Conservation (phyloP, 495 filamentous ascomycete species). For the Talaromyces trachyspermus region DNA sequence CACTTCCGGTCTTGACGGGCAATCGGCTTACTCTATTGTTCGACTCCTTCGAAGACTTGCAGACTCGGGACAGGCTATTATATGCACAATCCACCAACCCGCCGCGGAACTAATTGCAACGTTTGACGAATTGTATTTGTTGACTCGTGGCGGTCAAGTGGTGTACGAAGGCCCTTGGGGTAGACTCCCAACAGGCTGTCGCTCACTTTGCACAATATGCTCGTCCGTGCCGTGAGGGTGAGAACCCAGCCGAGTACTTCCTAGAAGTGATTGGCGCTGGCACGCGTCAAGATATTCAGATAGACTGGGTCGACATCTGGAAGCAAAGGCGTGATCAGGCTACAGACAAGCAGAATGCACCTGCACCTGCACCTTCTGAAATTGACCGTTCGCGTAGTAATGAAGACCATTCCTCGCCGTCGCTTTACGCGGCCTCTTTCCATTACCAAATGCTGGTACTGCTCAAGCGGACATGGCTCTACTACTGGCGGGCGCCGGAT, state of each 20-base stretch:
- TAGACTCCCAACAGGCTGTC: constrained; percentile 62
- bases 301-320: constrained; percentile 79
- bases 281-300: constrained; percentile 60
- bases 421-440: constrained; percentile 50
- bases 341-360: constrained; percentile 61
- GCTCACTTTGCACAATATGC: constrained; percentile 74
- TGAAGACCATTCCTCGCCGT: constrained; percentile 23
- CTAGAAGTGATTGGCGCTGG: constrained; percentile 84
- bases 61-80: constrained; percentile 75
- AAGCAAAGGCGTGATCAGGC: no score
- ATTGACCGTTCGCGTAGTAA: constrained; percentile 39
- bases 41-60: constrained; percentile 71
- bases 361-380: constrained; percentile 55
- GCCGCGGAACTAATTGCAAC: constrained; percentile 83
- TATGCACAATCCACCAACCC: constrained; percentile 92
- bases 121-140: constrained; percentile 83
- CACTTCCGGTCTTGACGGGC: constrained; percentile 76
- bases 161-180: constrained; percentile 76
- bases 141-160: constrained; percentile 68
- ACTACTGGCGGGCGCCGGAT: constrained; percentile 54
- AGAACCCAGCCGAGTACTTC: constrained; percentile 89
- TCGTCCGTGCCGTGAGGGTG: constrained; percentile 55
- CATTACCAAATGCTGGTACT: constrained; percentile 45
- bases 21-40: constrained; percentile 79
- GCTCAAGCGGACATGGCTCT: constrained; percentile 43